Evolutionary conservation across 2,329 filamentous ascomycete species (phyloP), one percentile per base, ranked within the genome.

Genomic region (Epichloe hybrida): DNA sequence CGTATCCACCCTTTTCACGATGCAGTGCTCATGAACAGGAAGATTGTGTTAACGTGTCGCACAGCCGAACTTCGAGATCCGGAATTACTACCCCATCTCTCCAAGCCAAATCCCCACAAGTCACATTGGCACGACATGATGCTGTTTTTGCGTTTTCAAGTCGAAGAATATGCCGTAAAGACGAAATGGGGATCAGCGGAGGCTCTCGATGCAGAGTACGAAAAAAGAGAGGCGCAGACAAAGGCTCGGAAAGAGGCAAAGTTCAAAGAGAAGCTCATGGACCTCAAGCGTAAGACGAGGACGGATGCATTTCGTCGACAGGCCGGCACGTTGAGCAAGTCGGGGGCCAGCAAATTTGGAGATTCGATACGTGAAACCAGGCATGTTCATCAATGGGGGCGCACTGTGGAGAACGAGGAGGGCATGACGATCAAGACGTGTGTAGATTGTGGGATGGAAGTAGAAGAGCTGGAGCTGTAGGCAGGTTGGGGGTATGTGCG

Each of bases 81-180:
- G 52, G 85, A 90, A 15, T 73, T 98, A 1, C 74, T 98, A 0
- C 91, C 91, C 0, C 90, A 94, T 64, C 75, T 98, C 8, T 85
- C 86, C 50, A 83, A 84, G 36, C 91, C 93, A 1, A 98, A 98
- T 60, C 93, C 93, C 0, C 93, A 96, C 69, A 96, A 96, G 65
- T 82, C 86, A 0, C 89, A 90, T 52, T 98, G 89, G 88, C 89
- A 96, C 66, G 88, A 95, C 72, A 98, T 98, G 93, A 95, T 95
- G 84, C 77, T 98, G 2, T 98, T 93, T 64, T 74, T 98, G 21
- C 84, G 93, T 1, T 94, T 81, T 54, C 93, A 98, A 63, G 87
- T 98, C 2, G 93, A 98, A 63, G 88, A 89, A 51, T 96, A 96
- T 63, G 93, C 91, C 0, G 84, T 97, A 59, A 80, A 76, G 1